phyloP scores from a whole-genome alignment of 2,329 filamentous ascomycete genomes.

The Biscogniauxia mediterranea region DNA sequence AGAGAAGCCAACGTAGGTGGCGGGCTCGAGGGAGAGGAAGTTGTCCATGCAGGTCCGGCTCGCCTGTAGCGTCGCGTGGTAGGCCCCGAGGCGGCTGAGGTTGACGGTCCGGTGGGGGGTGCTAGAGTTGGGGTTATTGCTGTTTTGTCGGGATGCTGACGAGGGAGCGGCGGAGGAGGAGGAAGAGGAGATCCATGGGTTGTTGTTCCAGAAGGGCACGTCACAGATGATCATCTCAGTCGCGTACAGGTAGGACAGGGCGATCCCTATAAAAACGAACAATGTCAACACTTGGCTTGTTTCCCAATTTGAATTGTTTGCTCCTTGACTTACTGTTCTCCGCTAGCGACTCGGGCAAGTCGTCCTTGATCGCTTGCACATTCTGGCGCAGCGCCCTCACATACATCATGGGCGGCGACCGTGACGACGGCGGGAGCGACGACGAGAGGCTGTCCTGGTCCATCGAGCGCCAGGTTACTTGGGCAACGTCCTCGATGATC shows the following conservation, averaged over 20 bases:
- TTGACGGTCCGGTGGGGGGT: neutral
- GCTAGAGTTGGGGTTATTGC: neutral
- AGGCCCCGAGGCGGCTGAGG: slow-evolving; percentile 22
- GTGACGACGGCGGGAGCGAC: slow-evolving; percentile 8
- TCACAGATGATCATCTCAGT: slow-evolving; percentile 40
- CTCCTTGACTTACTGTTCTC: slow-evolving; percentile 30
- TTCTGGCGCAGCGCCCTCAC: slow-evolving; percentile 29
- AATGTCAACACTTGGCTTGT: neutral
- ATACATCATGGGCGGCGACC: slow-evolving; percentile 25
- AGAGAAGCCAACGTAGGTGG: slow-evolving; percentile 22
- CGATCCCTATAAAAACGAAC: slow-evolving; percentile 28
- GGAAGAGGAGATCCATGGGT: slow-evolving; percentile 10
- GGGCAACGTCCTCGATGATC: slow-evolving; percentile 26
- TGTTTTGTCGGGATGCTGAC: neutral
- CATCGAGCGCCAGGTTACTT: slow-evolving; percentile 18
- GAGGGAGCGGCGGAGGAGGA: neutral
- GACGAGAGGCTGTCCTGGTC: slow-evolving; percentile 5
- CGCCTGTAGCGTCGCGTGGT: slow-evolving; percentile 23
- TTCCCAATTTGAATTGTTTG: too few relatives aligned
- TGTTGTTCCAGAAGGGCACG: slow-evolving; percentile 26
- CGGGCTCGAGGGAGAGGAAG: slow-evolving; percentile 20
- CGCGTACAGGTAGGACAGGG: slow-evolving; percentile 35
- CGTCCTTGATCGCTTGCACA: slow-evolving; percentile 25
- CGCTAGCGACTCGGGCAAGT: slow-evolving; percentile 23
- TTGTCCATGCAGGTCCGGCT: slow-evolving; percentile 25